Evolutionary conservation across 1,284 basidiomycete genomes (phyloP), one percentile per base, ranked within the genome.

Genomic region (Ceratorhiza oryzae-sativae): DNA sequence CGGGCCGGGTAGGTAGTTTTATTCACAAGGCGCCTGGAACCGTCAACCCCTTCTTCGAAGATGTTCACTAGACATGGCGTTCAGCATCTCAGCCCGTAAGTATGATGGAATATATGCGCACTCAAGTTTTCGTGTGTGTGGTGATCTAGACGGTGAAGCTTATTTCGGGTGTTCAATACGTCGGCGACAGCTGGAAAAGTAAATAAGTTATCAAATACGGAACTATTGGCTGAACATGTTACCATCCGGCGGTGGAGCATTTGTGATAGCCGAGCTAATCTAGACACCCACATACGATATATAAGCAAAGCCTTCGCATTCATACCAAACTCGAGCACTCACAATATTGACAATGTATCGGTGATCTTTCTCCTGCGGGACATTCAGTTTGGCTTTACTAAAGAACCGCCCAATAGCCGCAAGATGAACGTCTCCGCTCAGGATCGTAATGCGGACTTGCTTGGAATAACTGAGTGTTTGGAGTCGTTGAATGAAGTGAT

Each of bases 111-210:
- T 58, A 76, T 74, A 13, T 75, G 56, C 39, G 48, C 9, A 75
- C 76, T 77, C 23, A 84, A 75, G 36, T 78, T 78, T 73, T 80
- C 80, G 71, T 83, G 82, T 48, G 79, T 81, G 74, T 83, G 80
- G 36, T 73, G 75, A 9, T 81, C 80, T 10, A 84, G 78, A 72
- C 79, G 79, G 74, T 82, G 80, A 32, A 83, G 77, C 72, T 74
- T 74, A 59, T 77, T 76, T 3, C 75, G 62, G 30, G 73, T 72
- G 45, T 77, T 67, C 46, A 77, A 56, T 39, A 84, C 75, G 53
- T 78, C 79, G 13, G 83, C 80, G 36, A 83, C 79, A 4, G 80
- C 74, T 1, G 79, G 18, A 18, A 32, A 4, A 13, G 36, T 6
- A 39, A 39, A 39, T n/a, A 8, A n/a, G 4, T n/a, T 5, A 8